Evolutionary conservation across 805 yeast genomes (phyloP), one percentile per base, ranked within the genome.

Genomic region (Schizosaccharomyces osmophilus): DNA sequence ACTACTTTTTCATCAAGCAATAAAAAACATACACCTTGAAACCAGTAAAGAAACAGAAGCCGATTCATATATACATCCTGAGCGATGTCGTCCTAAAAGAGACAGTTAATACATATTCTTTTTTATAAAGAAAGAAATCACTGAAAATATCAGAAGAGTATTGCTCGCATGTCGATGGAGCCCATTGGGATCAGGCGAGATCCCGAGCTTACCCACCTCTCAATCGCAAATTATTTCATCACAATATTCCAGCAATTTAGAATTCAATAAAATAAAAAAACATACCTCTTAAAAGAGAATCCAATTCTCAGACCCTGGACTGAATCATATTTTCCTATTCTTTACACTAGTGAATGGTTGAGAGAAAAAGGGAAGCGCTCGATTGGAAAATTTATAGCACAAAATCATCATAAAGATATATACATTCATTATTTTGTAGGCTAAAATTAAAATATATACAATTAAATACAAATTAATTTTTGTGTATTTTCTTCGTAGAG

Each of bases 171-270:
- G 24, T 15, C 24, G 57, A 51, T 15, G 36, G 36, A 24, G 57
- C 57, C 57, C 57, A 51, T 51, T n/a, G 57, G 57, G 26, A 51
- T 13, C 57, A 51, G 57, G 57, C 57, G 36, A 24, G 57, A 29
- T 6, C 36, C 57, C 57, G 57, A 51, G 36, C 36, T 17, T 17
- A 9, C n/a, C 51, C 36, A 29, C 24, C 57, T 22, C 57, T 51
- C 57, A 51, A 51, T 51, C 57, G 57, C 57, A 51, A 51, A 51
- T 51, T 51, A 51, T 51, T 19, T 51, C 57, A 51, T 51, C 57
- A 51, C 4, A 51, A 5, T 19, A 45, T 6, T 36, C 13, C 41
- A 36, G 41, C 13, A 36, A 36, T 36, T 31, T 2, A 36, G 8
- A 36, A 9, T 36, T 36, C 2, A 36, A 36, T 9, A 36, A 31